phyloP scores from a whole-genome alignment of 2,329 filamentous ascomycete species.

The Xylaria sp. region DNA sequence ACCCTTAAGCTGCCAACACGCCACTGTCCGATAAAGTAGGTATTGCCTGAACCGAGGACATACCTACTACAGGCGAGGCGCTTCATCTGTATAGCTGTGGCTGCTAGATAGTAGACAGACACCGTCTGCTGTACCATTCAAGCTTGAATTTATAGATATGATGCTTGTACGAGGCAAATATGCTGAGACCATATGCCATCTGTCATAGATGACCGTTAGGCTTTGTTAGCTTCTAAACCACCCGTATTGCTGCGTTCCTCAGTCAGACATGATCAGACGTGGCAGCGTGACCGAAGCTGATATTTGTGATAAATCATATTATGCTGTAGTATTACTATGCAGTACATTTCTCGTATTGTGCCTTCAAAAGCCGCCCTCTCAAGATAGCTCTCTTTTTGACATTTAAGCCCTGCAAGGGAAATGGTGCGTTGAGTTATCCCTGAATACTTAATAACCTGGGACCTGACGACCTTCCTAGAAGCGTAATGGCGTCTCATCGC shows the following conservation, averaged over 20 bases:
- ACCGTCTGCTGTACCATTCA: too few relatives aligned
- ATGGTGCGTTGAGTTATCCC: conserved; percentile 6
- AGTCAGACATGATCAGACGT: too few relatives aligned
- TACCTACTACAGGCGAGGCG: neutral
- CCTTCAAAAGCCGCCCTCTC: neutral
- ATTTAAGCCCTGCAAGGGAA: conserved; percentile 1
- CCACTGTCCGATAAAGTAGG: conserved; percentile 4
- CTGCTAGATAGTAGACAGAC: too few relatives aligned
- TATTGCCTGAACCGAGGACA: neutral
- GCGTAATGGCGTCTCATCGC: conserved; percentile 13
- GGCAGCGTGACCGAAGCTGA: too few relatives aligned
- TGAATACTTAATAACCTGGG: neutral
- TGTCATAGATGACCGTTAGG: neutral
- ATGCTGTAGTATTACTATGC: neutral
- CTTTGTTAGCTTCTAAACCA: neutral
- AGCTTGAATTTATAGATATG: neutral
- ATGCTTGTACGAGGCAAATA: neutral
- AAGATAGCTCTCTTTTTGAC: neutral
- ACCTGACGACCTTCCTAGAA: conserved; percentile 20
- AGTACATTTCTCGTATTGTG: neutral
- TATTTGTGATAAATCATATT: conserved; percentile 4
- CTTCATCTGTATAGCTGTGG: neutral
- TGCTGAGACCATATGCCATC: neutral
- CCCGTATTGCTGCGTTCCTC: neutral
- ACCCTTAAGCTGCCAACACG: conserved; percentile 20